phyloP scores from a whole-genome alignment of 495 filamentous ascomycete genomes.

The Acidiella bohemica region DNA sequence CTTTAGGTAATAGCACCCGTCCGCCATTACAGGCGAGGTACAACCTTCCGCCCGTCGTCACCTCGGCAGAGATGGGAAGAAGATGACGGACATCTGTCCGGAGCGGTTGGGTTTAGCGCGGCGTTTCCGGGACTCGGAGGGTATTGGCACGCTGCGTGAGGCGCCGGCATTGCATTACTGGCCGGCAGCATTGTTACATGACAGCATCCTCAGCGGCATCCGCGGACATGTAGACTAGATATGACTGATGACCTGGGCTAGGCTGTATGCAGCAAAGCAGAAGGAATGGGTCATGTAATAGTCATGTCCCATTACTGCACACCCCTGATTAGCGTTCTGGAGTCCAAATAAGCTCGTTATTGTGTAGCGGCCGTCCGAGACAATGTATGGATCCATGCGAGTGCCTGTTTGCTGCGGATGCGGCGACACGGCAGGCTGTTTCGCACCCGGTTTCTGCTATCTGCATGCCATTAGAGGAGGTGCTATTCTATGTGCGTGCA shows the following conservation, averaged over 20 bases:
- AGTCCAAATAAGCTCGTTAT: constrained; percentile 8
- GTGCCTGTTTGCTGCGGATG: constrained; percentile 1
- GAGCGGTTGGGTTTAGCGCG: not conserved
- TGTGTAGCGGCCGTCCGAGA: constrained; percentile 11
- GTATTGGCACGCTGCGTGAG: not conserved
- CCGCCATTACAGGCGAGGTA: constrained; percentile 3
- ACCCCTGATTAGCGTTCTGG: too few species aligned
- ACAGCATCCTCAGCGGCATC: not conserved
- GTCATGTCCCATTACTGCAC: not conserved
- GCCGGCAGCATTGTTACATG: not conserved
- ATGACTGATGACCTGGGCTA: not conserved
- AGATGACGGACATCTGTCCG: not conserved
- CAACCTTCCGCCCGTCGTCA: constrained; percentile 11
- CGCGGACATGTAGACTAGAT: constrained; percentile 3
- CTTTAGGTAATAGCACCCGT: constrained; percentile 6
- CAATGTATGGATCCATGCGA: constrained; percentile 6
- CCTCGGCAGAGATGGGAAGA: constrained; percentile 3
- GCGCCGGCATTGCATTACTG: too few species aligned
- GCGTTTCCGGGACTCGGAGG: not conserved
- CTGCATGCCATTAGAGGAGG: too few species aligned
- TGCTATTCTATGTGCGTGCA: too few species aligned
- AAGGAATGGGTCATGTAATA: not conserved
- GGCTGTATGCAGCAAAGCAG: not conserved
- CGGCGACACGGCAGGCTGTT: too few species aligned
- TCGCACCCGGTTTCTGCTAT: too few species aligned